Evolutionary conservation across 169 alveolate species (phyloP).

Genomic region (Plasmodium berghei): DNA sequence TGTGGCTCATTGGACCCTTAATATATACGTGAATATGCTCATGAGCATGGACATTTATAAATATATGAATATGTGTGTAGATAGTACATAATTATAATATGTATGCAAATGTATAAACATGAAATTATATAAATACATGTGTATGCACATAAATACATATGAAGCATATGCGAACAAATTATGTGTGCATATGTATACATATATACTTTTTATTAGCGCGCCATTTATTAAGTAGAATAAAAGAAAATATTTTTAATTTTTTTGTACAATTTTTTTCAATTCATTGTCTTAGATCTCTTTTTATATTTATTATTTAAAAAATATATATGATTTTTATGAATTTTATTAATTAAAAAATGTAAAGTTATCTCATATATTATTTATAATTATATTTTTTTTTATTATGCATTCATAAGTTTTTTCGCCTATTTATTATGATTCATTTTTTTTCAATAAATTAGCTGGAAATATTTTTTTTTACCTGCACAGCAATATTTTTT

Average conservation of each 20-base stretch:
- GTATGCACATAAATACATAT: constrained; percentile 1
- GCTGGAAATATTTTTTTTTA: not conserved
- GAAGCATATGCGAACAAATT: no score
- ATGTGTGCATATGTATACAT: not conserved
- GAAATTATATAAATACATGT: not conserved
- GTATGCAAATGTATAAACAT: not conserved
- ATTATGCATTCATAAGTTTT: not conserved
- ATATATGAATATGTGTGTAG: no score
- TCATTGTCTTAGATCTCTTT: constrained; percentile 2
- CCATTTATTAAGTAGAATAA: not conserved
- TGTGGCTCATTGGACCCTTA: no score
- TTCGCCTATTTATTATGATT: not conserved
- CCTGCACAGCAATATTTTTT: constrained; percentile 1
- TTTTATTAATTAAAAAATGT: not conserved
- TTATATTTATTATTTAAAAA: not conserved
- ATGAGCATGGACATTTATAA: no score
- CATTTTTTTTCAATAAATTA: not conserved
- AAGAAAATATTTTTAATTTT: not conserved
- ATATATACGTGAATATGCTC: no score
- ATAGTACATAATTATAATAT: not conserved
- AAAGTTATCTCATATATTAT: no score
- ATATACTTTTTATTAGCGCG: not conserved
- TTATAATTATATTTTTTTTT: not conserved
- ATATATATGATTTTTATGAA: not conserved
- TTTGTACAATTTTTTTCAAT: not conserved